phyloP scores from a whole-genome alignment of 2,329 filamentous ascomycete species.

The Penicillium sp. region DNA sequence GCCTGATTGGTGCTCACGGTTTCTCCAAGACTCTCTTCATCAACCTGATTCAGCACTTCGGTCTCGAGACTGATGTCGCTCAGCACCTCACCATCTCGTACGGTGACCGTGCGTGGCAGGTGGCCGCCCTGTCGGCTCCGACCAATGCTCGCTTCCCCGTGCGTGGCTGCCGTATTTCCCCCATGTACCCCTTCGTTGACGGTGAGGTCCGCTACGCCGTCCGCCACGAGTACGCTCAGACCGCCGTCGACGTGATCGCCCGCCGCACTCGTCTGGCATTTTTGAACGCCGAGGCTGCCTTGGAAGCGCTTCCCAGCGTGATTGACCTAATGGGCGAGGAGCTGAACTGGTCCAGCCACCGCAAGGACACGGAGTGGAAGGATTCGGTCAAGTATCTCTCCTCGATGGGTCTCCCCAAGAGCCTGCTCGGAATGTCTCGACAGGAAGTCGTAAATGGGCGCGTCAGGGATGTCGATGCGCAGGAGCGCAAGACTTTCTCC shows the following conservation, averaged over 20 bases:
- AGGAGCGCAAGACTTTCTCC: slow-evolving; percentile 41
- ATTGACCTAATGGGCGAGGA: slow-evolving; percentile 89
- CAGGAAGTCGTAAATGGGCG: slow-evolving; percentile 59
- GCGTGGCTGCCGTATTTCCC: slow-evolving; percentile 73
- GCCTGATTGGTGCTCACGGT: slow-evolving; percentile 78
- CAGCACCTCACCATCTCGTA: slow-evolving; percentile 85
- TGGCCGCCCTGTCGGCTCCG: slow-evolving; percentile 73
- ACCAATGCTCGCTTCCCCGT: slow-evolving; percentile 80
- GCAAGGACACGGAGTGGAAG: slow-evolving; percentile 79
- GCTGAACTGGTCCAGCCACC: slow-evolving; percentile 69
- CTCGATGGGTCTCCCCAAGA: slow-evolving; percentile 62
- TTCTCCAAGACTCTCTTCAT: slow-evolving; percentile 92
- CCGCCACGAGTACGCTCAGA: slow-evolving; percentile 86
- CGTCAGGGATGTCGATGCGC: slow-evolving; percentile 45
- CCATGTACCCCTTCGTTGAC: slow-evolving; percentile 85
- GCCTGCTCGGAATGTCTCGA: slow-evolving; percentile 55
- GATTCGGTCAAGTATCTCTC: slow-evolving; percentile 60
- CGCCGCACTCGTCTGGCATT: slow-evolving; percentile 83
- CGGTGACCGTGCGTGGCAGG: slow-evolving; percentile 88
- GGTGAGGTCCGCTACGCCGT: slow-evolving; percentile 88
- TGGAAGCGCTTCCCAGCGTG: slow-evolving; percentile 78
- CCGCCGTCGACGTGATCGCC: slow-evolving; percentile 82
- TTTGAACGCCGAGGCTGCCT: slow-evolving; percentile 83
- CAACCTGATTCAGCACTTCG: slow-evolving; percentile 90
- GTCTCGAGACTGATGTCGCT: slow-evolving; percentile 86